Base-by-base conservation (phyloP, 805 yeast species). In the Candida nitratophila region DNA sequence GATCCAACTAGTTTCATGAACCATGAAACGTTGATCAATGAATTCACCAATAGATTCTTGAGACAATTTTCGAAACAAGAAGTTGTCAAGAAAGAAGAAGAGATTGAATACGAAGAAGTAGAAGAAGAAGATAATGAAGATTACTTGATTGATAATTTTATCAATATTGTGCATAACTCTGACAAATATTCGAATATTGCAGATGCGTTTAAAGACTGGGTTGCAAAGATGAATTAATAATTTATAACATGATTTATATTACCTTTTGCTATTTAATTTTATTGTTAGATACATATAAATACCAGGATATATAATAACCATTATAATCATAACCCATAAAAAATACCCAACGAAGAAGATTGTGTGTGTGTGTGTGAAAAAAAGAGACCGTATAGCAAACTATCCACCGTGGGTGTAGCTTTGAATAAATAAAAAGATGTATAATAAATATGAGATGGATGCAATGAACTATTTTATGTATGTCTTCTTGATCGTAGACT, bases 171-270 rank as follows among this genome's bases (percentile, higher is more conserved):
- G 22, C 57, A 64, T 45, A 61, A 63, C 44, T 61, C 63, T 47
- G 68, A 64, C 39, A 52, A 57, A 29, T 64, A 64, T 45, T 50
- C 64, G 2, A 50, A 60, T 14, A 53, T 64, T 11, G 48, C 65
- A 21, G 68, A 64, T 30, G 68, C 68, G 2, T 63, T 64, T 45
- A 61, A 53, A 44, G 68, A 64, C 46, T 64, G 68, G 68, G 31
- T 63, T 21, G 7, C 40, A 12, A 22, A 9, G 19, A 36, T 15
- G 30, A 22, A 24, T 22, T 27, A 16, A 37, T 2, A n/a, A n/a
- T n/a, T n/a, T n/a, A n/a, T n/a, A n/a, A n/a, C n/a, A n/a, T n/a
- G n/a, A n/a, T n/a, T n/a, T n/a, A n/a, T n/a, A n/a, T n/a, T n/a
- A n/a, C n/a, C n/a, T n/a, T n/a, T n/a, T n/a, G n/a, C n/a, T n/a